Evolutionary conservation across 2,329 filamentous ascomycete genomes (phyloP), one percentile per base, ranked within the genome.

Genomic region (Pseudocercospora ulei): DNA sequence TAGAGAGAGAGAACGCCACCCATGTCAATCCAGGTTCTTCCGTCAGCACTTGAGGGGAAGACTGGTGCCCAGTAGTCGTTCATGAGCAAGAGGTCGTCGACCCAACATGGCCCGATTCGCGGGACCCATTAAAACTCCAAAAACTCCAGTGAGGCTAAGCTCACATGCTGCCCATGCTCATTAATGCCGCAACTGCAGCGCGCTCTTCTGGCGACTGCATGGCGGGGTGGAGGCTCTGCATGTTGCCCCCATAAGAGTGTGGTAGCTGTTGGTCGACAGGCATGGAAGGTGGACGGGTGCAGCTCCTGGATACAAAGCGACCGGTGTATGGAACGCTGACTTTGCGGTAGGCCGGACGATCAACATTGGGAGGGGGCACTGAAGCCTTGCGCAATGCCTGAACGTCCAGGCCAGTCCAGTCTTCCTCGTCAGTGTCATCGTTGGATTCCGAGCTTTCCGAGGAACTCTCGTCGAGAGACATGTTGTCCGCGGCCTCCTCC

Each of bases 401-500:
- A 18, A 87, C 84, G 38, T 86, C 88, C 46, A 94, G 81, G 36
- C 82, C 77, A 30, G 82, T 84, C 87, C 88, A 95, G 63, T 96
- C 87, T 63, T 96, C 88, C 58, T 95, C 85, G 58, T 96, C 90
- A 14, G 90, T 96, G 43, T 83, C 74, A 57, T 94, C 85, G 47
- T 67, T 62, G 18, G 50, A 36, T 7, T 50, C 51, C 9, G 50
- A 51, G 11, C 50, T 51, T 20, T 43, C 34, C 18, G 38, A 37
- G 8, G 48, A 55, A 19, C 50, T 46, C 11, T 82, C 72, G 55
- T 83, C 81, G 33, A 85, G 72, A 45, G 87, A 95, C 88, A 96
- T 96, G 62, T 87, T 88, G 64, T 96, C 88, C 22, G 82, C 87
- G 61, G 92, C 86, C 54, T 87, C 73, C 61, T 88, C 83, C 54